Percentiles rank a stretch among this genome's conserved stretches.
These are phyloP conservation scores for Leptographium wingfieldii DNA, from an alignment of 2,329 filamentous ascomycete species.

Conservation along the genomic window DNA sequence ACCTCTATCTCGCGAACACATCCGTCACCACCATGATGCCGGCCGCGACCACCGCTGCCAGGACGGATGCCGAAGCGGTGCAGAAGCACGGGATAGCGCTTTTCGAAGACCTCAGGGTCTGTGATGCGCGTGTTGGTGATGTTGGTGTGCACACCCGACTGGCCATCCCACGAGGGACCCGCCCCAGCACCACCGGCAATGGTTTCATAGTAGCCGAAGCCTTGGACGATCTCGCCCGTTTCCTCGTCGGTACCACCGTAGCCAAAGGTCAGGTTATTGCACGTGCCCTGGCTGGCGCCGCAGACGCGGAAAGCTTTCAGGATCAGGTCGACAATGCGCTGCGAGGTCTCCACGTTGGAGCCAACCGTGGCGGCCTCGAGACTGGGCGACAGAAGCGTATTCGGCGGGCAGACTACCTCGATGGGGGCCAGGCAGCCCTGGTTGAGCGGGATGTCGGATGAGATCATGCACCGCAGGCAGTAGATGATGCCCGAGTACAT, in stretches of 20 bases:
- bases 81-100: conserved; percentile 22
- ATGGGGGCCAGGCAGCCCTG: conserved; percentile 24
- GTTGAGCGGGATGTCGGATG: conserved; percentile 25
- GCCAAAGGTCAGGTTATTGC: conserved; percentile 21
- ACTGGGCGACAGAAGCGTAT: conserved; percentile 20
- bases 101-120: conserved; percentile 22
- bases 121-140: conserved; percentile 23
- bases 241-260: conserved; percentile 4
- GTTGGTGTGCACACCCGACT: conserved; percentile 18
- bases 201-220: conserved; percentile 20
- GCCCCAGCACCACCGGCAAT: conserved; percentile 21
- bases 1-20: conserved; percentile 24
- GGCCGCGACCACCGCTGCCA: conserved; percentile 19
- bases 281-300: conserved; percentile 18
- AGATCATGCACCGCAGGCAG: conserved; percentile 21
- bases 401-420: conserved; percentile 18
- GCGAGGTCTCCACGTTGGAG: conserved; percentile 27
- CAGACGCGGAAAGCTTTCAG: conserved; percentile 14
- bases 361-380: conserved; percentile 15
- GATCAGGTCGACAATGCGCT: conserved; percentile 19
- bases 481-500: conserved; percentile 23
- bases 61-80: conserved; percentile 18
- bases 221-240: conserved; percentile 15
- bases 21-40: conserved; percentile 21
- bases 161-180: conserved; percentile 18